Evolutionary conservation across 2,329 filamentous ascomycete species (phyloP).

Genomic region (Trichophyton rubrum): DNA sequence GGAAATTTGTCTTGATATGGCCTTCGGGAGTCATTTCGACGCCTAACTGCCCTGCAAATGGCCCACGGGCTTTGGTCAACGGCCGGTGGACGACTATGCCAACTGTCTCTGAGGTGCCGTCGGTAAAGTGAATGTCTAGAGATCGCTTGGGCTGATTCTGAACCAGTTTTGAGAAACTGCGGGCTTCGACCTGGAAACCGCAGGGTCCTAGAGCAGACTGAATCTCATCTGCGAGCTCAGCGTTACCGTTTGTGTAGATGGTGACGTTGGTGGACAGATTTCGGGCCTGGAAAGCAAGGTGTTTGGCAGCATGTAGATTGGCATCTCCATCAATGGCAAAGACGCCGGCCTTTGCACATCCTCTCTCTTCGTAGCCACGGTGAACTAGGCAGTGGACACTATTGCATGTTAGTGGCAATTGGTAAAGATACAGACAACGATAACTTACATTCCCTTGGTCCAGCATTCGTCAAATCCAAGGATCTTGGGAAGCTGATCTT

Average conservation of each 20-base stretch:
- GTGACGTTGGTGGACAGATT: constrained; percentile 35
- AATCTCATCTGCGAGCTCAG: constrained; percentile 16
- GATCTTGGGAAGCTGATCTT: constrained; percentile 41
- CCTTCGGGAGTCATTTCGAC: neutral
- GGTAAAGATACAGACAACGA: neutral
- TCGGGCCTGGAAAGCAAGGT: constrained; percentile 34
- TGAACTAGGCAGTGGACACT: constrained; percentile 50
- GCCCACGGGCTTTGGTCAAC: neutral
- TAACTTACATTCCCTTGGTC: constrained; percentile 38
- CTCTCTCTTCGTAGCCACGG: constrained; percentile 47
- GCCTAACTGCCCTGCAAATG: neutral
- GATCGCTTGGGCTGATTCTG: neutral
- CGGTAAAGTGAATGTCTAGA: neutral
- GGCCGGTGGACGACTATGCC: neutral
- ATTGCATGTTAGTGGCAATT: neutral
- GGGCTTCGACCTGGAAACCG: neutral
- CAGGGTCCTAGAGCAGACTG: neutral
- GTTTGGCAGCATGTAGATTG: constrained; percentile 23
- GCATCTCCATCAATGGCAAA: constrained; percentile 32
- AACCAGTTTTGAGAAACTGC: neutral
- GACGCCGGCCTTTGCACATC: constrained; percentile 35
- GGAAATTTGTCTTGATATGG: neutral
- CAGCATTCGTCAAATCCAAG: constrained; percentile 45
- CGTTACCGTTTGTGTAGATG: constrained; percentile 41
- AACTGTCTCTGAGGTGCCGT: neutral